phyloP scores from a whole-genome alignment of 352 stramenopile species.

The Pythium phragmiticola region DNA sequence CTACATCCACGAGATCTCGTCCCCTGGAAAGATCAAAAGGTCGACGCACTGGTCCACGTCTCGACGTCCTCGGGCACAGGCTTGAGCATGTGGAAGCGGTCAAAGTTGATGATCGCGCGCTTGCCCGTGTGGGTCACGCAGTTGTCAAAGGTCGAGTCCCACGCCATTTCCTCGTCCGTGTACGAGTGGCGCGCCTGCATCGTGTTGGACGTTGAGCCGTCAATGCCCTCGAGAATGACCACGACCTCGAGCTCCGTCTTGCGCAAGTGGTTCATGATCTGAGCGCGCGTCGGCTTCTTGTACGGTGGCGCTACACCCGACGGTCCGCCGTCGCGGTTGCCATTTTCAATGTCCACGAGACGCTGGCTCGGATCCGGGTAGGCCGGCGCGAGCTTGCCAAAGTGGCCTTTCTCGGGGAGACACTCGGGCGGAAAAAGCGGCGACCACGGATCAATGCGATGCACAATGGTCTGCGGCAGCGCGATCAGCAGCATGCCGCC shows the following conservation, averaged over 20 bases:
- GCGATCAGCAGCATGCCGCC: slow-evolving; percentile 83
- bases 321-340: slow-evolving; percentile 63
- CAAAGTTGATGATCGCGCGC: slow-evolving; percentile 75
- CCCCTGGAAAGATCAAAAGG: slow-evolving; percentile 9
- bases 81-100: slow-evolving; percentile 77
- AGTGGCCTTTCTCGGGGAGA: slow-evolving; percentile 40
- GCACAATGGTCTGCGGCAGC: slow-evolving; percentile 76
- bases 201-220: slow-evolving; percentile 84
- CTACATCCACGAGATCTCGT: not conserved
- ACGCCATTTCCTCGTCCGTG: slow-evolving; percentile 77
- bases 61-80: slow-evolving; percentile 58
- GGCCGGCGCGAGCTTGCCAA: slow-evolving; percentile 49
- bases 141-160: slow-evolving; percentile 74
- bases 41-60: slow-evolving; percentile 20
- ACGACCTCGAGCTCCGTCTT: slow-evolving; percentile 77
- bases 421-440: slow-evolving; percentile 81
- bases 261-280: slow-evolving; percentile 71
- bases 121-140: slow-evolving; percentile 61
- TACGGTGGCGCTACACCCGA: slow-evolving; percentile 29
- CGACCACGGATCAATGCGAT: slow-evolving; percentile 86
- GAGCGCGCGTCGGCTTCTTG: slow-evolving; percentile 61
- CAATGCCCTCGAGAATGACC: slow-evolving; percentile 80
- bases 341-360: slow-evolving; percentile 79
- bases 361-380: slow-evolving; percentile 78
- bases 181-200: slow-evolving; percentile 87